Evolutionary conservation across 352 stramenopile species (phyloP).

Genomic region (Pythium scleroteichum): DNA sequence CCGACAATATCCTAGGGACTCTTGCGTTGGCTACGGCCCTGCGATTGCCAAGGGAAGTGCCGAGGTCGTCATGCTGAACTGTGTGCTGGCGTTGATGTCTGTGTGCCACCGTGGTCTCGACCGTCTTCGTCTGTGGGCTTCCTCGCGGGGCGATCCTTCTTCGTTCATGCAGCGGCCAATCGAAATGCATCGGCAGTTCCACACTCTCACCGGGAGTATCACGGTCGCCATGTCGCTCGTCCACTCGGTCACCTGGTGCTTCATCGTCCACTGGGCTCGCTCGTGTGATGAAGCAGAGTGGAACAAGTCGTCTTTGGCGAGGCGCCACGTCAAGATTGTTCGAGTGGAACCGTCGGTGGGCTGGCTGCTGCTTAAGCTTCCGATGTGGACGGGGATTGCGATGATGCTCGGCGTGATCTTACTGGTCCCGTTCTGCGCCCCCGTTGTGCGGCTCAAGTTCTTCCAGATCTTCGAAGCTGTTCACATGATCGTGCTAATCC

Average conservation of each 20-base stretch:
- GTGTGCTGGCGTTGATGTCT: conserved; percentile 30
- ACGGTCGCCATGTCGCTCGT: conserved; percentile 32
- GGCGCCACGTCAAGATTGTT: conserved; percentile 15
- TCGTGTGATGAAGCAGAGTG: conserved; percentile 24
- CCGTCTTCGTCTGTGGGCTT: conserved; percentile 17
- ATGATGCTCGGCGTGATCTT: conserved; percentile 34
- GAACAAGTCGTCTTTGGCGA: conserved; percentile 25
- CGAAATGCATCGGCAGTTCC: conserved; percentile 40
- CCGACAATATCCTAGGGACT: conserved; percentile 29
- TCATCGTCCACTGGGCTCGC: conserved; percentile 28
- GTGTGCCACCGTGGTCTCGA: conserved; percentile 37
- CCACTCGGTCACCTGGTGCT: conserved; percentile 39
- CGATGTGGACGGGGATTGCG: conserved; percentile 45
- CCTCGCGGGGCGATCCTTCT: neutral
- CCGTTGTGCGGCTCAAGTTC: conserved; percentile 18
- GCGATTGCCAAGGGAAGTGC: conserved; percentile 45
- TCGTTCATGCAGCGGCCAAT: conserved; percentile 18
- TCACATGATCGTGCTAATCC: conserved; percentile 35
- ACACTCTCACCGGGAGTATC: conserved; percentile 36
- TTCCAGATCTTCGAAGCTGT: conserved; percentile 35
- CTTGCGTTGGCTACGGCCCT: conserved; percentile 27
- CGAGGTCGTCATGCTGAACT: conserved; percentile 45
- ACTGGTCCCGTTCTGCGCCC: conserved; percentile 31
- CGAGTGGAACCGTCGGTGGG: conserved; percentile 17
- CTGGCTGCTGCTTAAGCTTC: conserved; percentile 21